Evolutionary conservation across 495 filamentous ascomycete species (phyloP).

Genomic region (Physcia stellaris): DNA sequence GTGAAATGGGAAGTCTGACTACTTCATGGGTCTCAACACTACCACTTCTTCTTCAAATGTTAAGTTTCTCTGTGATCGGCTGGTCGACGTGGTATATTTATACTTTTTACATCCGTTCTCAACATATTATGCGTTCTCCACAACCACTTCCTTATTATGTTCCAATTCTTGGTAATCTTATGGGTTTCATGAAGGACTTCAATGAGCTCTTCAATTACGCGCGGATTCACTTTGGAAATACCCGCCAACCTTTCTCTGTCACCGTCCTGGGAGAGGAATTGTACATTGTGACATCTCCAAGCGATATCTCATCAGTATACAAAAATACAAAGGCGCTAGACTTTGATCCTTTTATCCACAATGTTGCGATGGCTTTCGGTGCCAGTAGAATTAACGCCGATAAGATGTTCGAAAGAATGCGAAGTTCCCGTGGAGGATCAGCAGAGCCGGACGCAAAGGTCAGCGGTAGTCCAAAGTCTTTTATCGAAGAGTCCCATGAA

Average conservation of each 20-base stretch:
- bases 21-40: too few species aligned
- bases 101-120: too few species aligned
- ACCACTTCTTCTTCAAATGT: too few species aligned
- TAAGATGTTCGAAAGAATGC: background rate
- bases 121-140: too few species aligned
- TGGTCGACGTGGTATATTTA: too few species aligned
- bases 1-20: too few species aligned
- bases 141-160: too few species aligned
- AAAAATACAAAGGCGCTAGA: constrained; percentile 1
- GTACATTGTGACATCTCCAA: constrained; percentile 4
- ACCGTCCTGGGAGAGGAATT: constrained; percentile 1
- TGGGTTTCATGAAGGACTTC: too few species aligned
- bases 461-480: background rate
- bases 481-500: background rate
- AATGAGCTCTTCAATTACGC: too few species aligned
- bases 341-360: constrained; percentile 2
- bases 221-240: constrained; percentile 2
- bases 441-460: background rate
- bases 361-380: constrained; percentile 1
- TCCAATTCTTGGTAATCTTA: too few species aligned
- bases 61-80: too few species aligned
- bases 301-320: constrained; percentile 2
- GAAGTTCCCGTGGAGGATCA: background rate
- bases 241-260: constrained; percentile 1
- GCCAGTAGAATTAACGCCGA: background rate